phyloP scores from a whole-genome alignment of 2,329 filamentous ascomycete species.

The Nemania sp. region DNA sequence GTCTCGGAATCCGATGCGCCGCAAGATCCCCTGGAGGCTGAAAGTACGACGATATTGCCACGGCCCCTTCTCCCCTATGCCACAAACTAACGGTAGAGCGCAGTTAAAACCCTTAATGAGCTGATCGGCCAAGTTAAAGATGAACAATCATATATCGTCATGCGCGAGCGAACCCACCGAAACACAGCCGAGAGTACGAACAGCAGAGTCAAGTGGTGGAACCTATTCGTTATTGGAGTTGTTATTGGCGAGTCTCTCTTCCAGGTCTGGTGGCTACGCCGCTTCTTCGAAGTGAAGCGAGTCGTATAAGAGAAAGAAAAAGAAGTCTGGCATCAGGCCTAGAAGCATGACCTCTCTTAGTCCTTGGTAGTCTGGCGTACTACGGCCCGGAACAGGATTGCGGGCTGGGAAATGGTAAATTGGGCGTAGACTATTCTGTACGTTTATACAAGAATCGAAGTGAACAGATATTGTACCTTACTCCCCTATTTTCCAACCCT shows the following conservation, averaged over 20 bases:
- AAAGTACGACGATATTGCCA: conserved; percentile 69
- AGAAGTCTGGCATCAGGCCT: conserved; percentile 3
- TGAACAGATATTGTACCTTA: conserved; percentile 36
- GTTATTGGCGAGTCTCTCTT: conserved; percentile 93
- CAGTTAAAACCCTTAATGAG: conserved; percentile 86
- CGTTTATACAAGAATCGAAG: conserved; percentile 40
- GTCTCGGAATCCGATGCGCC: conserved; percentile 88
- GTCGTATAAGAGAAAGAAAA: conserved; percentile 64
- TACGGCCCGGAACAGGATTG: conserved; percentile 40
- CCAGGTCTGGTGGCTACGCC: conserved; percentile 99
- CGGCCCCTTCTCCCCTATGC: not conserved
- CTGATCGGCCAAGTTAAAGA: conserved; percentile 93
- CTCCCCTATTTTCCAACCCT: not conserved
- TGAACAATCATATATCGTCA: conserved; percentile 95
- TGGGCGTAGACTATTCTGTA: conserved; percentile 38
- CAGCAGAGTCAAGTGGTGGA: conserved; percentile 98
- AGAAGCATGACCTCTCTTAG: conserved; percentile 25
- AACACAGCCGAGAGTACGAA: conserved; percentile 99
- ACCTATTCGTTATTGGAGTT: conserved; percentile 91
- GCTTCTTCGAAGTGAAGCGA: conserved; percentile 92
- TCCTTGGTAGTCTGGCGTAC: conserved; percentile 46
- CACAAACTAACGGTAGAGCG: conserved; percentile 20
- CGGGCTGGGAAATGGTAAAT: conserved; percentile 36
- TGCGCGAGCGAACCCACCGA: conserved; percentile 94
- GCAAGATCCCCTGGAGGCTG: conserved; percentile 88